phyloP scores from a whole-genome alignment of 202 grass and related monocot species.

The Elaeis oleifera region DNA sequence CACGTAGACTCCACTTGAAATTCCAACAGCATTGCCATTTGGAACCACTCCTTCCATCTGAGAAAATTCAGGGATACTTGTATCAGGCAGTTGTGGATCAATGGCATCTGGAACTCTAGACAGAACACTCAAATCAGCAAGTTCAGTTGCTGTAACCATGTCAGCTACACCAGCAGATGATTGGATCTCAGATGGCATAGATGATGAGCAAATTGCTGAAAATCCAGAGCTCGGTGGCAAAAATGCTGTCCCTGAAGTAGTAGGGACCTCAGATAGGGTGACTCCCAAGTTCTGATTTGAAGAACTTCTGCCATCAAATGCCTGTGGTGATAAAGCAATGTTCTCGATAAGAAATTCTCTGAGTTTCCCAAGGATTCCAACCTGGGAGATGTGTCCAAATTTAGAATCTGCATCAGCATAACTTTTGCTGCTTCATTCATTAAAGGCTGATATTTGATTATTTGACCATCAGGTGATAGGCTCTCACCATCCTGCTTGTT shows the following conservation, averaged over 20 bases:
- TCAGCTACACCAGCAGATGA: neutral
- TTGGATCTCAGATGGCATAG: conserved; percentile 8
- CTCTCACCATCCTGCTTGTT: conserved; percentile 6
- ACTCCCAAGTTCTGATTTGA: neutral
- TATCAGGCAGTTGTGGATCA: neutral
- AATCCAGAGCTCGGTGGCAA: neutral
- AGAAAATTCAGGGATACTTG: neutral
- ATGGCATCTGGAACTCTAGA: neutral
- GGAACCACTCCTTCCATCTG: neutral
- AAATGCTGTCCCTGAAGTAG: neutral
- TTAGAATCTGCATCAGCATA: conserved; percentile 18
- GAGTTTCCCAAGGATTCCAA: conserved; percentile 7
- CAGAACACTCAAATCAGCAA: neutral
- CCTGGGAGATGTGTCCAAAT: conserved; percentile 3
- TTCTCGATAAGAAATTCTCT: neutral
- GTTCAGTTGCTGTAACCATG: neutral
- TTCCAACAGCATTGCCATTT: neutral
- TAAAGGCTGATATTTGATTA: conserved; percentile 14
- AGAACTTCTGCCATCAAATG: conserved; percentile 2
- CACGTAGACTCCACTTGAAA: neutral
- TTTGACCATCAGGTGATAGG: conserved; percentile 11
- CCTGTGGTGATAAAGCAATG: neutral
- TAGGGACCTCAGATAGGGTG: conserved; percentile 7
- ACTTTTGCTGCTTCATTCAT: conserved; percentile 15
- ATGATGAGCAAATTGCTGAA: conserved; percentile 3